Base-by-base conservation (phyloP, 2,329 filamentous ascomycete species). In the Aaosphaeria pasadenensis region DNA sequence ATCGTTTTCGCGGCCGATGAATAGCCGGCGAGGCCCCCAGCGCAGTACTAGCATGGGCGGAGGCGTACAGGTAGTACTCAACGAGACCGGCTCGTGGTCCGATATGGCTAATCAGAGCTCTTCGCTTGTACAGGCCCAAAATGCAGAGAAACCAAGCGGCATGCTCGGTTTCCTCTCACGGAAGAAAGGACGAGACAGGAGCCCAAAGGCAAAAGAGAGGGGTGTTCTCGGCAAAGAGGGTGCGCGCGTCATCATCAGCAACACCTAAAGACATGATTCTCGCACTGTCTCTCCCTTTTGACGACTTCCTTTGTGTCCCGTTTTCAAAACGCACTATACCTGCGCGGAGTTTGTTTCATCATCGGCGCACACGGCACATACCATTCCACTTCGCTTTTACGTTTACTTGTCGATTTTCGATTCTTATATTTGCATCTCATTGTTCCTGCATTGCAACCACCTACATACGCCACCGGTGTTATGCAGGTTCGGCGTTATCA, bases 191-290 rank as follows among this genome's bases (percentile, higher is more conserved):
- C 80, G 91, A 54, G 90, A 91, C 47, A 85, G 91, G 70, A 96
- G 91, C 67, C 94, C 94, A 1, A 96, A 96, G 74, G 91, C 91
- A 29, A 92, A 90, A 69, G 91, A 97, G 73, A 83, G 90, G 47
- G 94, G 94, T 49, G 91, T 99, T 6, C 67, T 99, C 49, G 94
- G 94, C 48, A 97, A 97, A 67, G 91, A 97, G 69, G 94, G 94
- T 11, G 91, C 94, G 7, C 81, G 94, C 57, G 75, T 77, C 44
- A 71, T 78, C 45, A 74, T 77, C 58, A 71, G 70, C 56, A 71
- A 71, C 48, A 70, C 69, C 11, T 72, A 58, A 70, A 46, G 31
- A 29, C 44, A 36, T 39, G 11, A 39, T 13, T 39, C 7, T 42
- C 42, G 17, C 31, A 11, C 30, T 13, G 30, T 13, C 44, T 47